These are phyloP conservation scores for Serendipita sp. DNA, from an alignment of 768 basidiomycete genomes.

Conservation along the genomic window DNA sequence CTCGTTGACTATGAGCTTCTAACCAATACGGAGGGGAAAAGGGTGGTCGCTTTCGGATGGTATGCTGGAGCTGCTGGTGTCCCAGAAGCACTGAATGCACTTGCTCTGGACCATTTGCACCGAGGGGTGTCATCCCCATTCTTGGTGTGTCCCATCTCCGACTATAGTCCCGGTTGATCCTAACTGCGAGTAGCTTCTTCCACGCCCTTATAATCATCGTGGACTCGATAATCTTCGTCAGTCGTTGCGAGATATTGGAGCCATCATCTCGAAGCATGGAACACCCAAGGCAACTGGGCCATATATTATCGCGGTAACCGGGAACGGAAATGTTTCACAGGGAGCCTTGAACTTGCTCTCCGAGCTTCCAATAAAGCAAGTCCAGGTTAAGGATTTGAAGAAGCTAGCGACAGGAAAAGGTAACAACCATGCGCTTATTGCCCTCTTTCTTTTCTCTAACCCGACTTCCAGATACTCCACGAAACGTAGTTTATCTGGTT, in stretches of 20 bases:
- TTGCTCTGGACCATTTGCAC: constrained; percentile 65
- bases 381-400: constrained; percentile 41
- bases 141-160: constrained; percentile 32
- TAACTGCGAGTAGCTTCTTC: constrained; percentile 39
- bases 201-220: constrained; percentile 60
- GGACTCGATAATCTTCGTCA: constrained; percentile 37
- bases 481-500: constrained; percentile 35
- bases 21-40: constrained; percentile 41
- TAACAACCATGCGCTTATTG: constrained; percentile 16
- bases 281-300: constrained; percentile 55
- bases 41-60: constrained; percentile 84
- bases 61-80: constrained; percentile 83
- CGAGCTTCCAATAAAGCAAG: constrained; percentile 49
- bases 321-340: constrained; percentile 66
- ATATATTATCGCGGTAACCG: constrained; percentile 66
- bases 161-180: neutral
- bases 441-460: constrained; percentile 4
- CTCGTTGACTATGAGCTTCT: constrained; percentile 81
- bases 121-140: constrained; percentile 70
- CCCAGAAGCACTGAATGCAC: constrained; percentile 61
- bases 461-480: constrained; percentile 25
- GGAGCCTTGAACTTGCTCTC: constrained; percentile 58
- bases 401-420: constrained; percentile 37
- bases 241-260: constrained; percentile 41
- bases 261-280: constrained; percentile 36